A percentile compares a stretch with the other conserved stretches of the same genome.
Evolutionary conservation across 2,329 filamentous ascomycete genomes (phyloP).

Genomic region (Pseudogymnoascus sp.): DNA sequence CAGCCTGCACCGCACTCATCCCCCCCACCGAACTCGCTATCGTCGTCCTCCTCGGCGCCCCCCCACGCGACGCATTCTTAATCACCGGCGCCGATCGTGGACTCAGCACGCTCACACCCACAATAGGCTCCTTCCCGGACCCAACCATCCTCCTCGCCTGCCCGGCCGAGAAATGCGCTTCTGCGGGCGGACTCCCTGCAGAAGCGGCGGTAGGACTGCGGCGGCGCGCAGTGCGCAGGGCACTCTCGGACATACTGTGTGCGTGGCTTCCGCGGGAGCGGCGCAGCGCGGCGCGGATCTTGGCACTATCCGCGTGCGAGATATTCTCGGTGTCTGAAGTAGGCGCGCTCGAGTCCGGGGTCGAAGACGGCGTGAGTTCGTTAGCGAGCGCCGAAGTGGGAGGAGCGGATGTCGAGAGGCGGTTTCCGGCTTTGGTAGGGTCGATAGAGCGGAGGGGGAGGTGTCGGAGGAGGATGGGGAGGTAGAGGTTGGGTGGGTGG

Average conservation of each 20-base stretch:
- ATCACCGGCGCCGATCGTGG: constrained; percentile 53
- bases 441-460: constrained; percentile 49
- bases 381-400: constrained; percentile 28
- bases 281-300: constrained; percentile 27
- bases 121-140: constrained; percentile 50
- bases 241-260: constrained; percentile 20
- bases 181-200: constrained; percentile 47
- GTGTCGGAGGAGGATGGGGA: constrained; percentile 49
- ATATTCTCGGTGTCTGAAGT: constrained; percentile 28
- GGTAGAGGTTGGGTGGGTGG: constrained; percentile 51
- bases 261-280: constrained; percentile 24
- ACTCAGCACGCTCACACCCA: constrained; percentile 52
- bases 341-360: not conserved
- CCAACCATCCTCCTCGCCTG: constrained; percentile 63
- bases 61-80: constrained; percentile 33
- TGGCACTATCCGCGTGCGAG: constrained; percentile 24
- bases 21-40: constrained; percentile 24
- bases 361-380: constrained; percentile 17
- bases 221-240: constrained; percentile 19
- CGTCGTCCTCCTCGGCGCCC: constrained; percentile 23
- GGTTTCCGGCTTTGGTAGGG: constrained; percentile 41
- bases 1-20: constrained; percentile 17
- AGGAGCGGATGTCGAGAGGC: constrained; percentile 33
- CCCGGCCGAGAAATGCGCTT: constrained; percentile 56
- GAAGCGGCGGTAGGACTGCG: constrained; percentile 39